Evolutionary conservation across 768 basidiomycete genomes (phyloP).

Genomic region (Mycena crocata): DNA sequence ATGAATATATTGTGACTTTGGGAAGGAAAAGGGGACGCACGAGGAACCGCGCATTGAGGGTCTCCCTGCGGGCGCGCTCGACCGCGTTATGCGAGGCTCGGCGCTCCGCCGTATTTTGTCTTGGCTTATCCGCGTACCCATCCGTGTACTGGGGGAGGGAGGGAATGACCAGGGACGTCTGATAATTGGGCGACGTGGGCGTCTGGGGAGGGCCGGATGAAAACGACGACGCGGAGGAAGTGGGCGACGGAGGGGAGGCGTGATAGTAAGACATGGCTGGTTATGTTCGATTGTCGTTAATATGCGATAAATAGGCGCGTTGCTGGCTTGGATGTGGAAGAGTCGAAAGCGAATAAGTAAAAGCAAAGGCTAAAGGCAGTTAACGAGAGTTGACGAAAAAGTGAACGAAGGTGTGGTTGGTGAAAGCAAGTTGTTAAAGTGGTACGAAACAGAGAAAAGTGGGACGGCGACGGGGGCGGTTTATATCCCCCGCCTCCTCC

Average conservation of each 20-base stretch:
- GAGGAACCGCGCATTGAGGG: slow-evolving; percentile 78
- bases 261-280: slow-evolving; percentile 28
- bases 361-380: slow-evolving; percentile 21
- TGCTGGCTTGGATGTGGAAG: not conserved
- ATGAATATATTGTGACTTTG: not conserved
- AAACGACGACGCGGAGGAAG: slow-evolving; percentile 29
- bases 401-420: slow-evolving; percentile 18
- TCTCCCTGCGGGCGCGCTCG: slow-evolving; percentile 79
- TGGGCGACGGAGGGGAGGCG: slow-evolving; percentile 30
- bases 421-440: slow-evolving; percentile 2
- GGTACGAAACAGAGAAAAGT: not conserved
- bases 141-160: slow-evolving; percentile 30
- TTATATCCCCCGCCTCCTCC: slow-evolving; percentile 9
- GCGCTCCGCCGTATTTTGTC: slow-evolving; percentile 70
- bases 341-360: not conserved
- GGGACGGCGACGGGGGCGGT: not conserved
- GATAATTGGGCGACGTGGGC: slow-evolving; percentile 24
- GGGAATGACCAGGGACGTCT: slow-evolving; percentile 22
- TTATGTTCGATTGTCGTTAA: slow-evolving; percentile 6
- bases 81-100: slow-evolving; percentile 85
- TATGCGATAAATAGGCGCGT: slow-evolving; percentile 10
- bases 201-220: slow-evolving; percentile 33
- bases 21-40: slow-evolving; percentile 43
- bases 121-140: slow-evolving; percentile 45
- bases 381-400: slow-evolving; percentile 33